Evolutionary conservation across 106 monocot genomes (phyloP).

Genomic region (Hemerocallis citrina): DNA sequence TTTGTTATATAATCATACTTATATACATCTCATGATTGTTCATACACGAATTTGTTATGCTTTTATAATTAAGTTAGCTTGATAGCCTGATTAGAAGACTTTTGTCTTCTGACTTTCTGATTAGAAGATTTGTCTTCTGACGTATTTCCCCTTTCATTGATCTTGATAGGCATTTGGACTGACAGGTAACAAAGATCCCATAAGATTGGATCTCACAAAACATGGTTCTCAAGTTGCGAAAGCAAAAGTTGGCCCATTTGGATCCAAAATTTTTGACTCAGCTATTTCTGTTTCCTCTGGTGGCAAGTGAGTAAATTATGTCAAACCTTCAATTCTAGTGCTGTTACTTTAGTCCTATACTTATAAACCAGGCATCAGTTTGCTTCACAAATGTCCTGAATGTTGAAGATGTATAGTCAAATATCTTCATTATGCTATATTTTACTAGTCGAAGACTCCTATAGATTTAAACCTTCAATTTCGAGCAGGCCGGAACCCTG

Average conservation of each 20-base stretch:
- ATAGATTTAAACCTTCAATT: constrained; percentile 9
- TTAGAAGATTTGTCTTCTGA: constrained; percentile 1
- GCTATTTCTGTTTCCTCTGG: constrained; percentile 77
- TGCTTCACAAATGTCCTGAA: background rate
- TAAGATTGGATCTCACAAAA: constrained; percentile 66
- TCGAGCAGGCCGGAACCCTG: constrained; percentile 49
- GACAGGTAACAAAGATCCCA: constrained; percentile 38
- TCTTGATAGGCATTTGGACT: constrained; percentile 76
- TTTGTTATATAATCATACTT: no score
- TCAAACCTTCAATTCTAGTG: background rate
- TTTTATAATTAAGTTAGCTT: background rate
- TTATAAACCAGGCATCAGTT: background rate
- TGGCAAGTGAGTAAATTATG: constrained; percentile 37
- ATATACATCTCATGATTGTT: no score
- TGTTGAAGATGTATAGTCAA: background rate
- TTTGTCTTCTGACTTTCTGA: constrained; percentile 3
- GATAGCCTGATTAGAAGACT: background rate
- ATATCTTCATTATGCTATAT: background rate
- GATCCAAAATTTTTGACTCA: constrained; percentile 89
- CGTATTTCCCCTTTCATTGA: constrained; percentile 18
- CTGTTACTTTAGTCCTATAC: background rate
- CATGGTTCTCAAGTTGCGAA: constrained; percentile 63
- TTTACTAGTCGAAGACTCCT: background rate
- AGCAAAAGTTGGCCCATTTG: constrained; percentile 84
- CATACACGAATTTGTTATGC: constrained; percentile 3